Base-by-base conservation (phyloP, 306 rosid species). In the Sophora flavescens region DNA sequence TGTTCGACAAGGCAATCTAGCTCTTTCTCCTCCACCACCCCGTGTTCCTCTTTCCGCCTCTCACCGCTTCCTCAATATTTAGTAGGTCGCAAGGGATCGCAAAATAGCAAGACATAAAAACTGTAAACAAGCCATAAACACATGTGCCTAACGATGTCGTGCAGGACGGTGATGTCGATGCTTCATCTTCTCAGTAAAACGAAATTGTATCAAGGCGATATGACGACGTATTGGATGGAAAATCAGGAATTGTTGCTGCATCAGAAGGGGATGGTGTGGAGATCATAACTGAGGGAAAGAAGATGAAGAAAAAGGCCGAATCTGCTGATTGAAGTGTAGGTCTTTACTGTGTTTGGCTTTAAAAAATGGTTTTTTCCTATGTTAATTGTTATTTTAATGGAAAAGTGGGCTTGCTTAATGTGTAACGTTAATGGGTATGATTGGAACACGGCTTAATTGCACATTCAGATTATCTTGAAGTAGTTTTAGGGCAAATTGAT, bases 301-400 rank as follows among this genome's bases (percentile, higher is more conserved):
- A 44, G 81, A 72, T n/a, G n/a, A n/a, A 73, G 26, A 35, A 32
- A 28, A 32, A 65, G 73, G 68, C 44, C 63, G 91, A 76, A 73
- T 35, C 26, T 56, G 82, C 17, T 65, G 78, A 77, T 41, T 35
- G 6, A 44, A 15, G 36, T 68, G 91, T 86, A 81, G 85, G 87
- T 70, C 12, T 16, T 64, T 51, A 12, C 51, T 30, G 5, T 38
- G 30, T 54, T 32, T 42, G 33, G 28, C 36, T 77, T 15, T 58
- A 18, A 26, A 26, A 61, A 6, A 8, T 5, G 8, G n/a, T 2
- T 68, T 16, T 18, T 53, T 17, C 54, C 2, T 4, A 5, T 28
- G 8, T 16, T 53, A 5, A 3, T 8, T 52, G 13, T 18, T 63
- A 4, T 57, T 77, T 64, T 57, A 11, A 22, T 72, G 3, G 28